Conservation (phyloP, 495 filamentous ascomycete species). For the Talaromyces stipitatus region DNA sequence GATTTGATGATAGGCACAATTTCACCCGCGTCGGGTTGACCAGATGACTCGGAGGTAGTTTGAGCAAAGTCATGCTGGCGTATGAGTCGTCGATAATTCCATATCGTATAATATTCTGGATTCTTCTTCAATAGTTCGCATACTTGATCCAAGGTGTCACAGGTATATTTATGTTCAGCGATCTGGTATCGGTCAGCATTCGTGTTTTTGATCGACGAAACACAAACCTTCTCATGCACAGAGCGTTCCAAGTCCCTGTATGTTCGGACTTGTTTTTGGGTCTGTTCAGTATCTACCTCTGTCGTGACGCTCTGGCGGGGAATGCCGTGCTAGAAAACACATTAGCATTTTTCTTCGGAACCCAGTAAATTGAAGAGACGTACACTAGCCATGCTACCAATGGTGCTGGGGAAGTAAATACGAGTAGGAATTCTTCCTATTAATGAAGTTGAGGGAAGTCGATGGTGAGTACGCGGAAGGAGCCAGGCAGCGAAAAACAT, state of each 20-base stretch:
- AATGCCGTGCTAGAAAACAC: constrained; percentile 61
- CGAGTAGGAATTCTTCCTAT: background rate
- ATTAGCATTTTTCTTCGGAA: background rate
- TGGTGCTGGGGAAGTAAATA: background rate
- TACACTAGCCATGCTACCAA: constrained; percentile 45
- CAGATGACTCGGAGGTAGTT: constrained; percentile 10
- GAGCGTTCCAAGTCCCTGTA: constrained; percentile 66
- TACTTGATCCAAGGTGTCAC: constrained; percentile 63
- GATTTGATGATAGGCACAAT: constrained; percentile 48
- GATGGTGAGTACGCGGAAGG: background rate
- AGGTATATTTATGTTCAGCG: constrained; percentile 49
- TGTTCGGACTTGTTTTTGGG: constrained; percentile 67
- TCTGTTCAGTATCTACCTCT: constrained; percentile 57
- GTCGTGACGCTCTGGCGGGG: constrained; percentile 55
- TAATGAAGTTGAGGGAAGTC: background rate
- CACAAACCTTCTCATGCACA: constrained; percentile 52
- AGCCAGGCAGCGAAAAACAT: background rate
- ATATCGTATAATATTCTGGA: constrained; percentile 97
- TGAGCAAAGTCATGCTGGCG: constrained; percentile 41
- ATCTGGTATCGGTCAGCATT: constrained; percentile 37
- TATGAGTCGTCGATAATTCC: constrained; percentile 82
- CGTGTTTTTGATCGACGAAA: too few species aligned
- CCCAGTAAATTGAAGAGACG: constrained; percentile 4
- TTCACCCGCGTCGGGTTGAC: constrained; percentile 12
- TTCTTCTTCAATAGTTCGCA: constrained; percentile 76